Conservation (phyloP, 495 filamentous ascomycete genomes). For the Recurvomyces mirabilis region DNA sequence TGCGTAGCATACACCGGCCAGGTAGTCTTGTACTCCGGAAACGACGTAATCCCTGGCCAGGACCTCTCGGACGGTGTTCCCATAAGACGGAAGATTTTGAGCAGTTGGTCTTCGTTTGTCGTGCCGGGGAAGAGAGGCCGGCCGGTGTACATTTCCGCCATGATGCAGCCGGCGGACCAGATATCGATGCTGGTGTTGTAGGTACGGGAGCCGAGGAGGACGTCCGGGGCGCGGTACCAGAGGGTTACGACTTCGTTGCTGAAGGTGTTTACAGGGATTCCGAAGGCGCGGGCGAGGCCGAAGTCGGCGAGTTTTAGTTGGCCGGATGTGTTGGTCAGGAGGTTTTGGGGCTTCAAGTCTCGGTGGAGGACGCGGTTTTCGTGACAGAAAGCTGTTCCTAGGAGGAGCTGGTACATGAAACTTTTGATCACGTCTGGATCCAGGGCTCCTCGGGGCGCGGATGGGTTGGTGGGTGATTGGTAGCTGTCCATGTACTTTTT, state of each 20-base stretch:
- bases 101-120: slow-evolving; percentile 89
- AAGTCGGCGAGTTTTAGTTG: slow-evolving; percentile 86
- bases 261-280: slow-evolving; percentile 96
- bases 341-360: slow-evolving; percentile 92
- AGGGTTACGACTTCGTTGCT: slow-evolving; percentile 95
- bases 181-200: slow-evolving; percentile 98
- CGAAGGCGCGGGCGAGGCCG: slow-evolving; percentile 82
- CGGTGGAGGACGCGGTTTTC: slow-evolving; percentile 90
- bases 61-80: slow-evolving; percentile 84
- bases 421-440: slow-evolving; percentile 84
- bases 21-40: slow-evolving; percentile 87
- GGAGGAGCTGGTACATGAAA: slow-evolving; percentile 92
- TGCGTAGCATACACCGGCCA: slow-evolving; percentile 96
- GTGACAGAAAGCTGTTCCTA: slow-evolving; percentile 93
- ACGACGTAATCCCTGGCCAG: slow-evolving; percentile 82
- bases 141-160: slow-evolving; percentile 96
- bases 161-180: slow-evolving; percentile 95
- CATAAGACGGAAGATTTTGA: slow-evolving; percentile 96
- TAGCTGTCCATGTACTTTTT: slow-evolving; percentile 92
- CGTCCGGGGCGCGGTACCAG: slow-evolving; percentile 92
- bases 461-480: background rate
- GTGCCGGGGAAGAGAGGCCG: slow-evolving; percentile 88
- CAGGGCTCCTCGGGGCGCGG: slow-evolving; percentile 62
- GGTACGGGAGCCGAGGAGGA: slow-evolving; percentile 77
- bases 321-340: slow-evolving; percentile 65